These are phyloP conservation scores for Xanthoconium stramineum DNA, from an alignment of 768 basidiomycete genomes.

Conservation along the genomic window DNA sequence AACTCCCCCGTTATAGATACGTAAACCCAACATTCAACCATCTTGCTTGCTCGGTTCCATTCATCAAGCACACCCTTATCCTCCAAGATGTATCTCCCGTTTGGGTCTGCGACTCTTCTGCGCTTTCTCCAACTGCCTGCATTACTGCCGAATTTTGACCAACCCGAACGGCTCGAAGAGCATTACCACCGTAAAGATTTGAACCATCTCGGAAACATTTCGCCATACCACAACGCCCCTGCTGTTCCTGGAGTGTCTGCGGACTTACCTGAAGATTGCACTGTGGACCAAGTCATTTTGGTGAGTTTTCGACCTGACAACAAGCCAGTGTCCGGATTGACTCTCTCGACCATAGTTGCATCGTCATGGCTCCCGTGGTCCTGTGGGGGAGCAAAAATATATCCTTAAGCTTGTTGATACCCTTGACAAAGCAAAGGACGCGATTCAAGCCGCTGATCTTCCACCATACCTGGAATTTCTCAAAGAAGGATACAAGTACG, in stretches of 20 bases:
- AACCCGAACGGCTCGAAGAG: not conserved
- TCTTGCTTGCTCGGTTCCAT: not conserved
- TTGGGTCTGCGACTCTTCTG: slow-evolving; percentile 1
- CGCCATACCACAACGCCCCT: slow-evolving; percentile 36
- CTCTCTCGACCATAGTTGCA: slow-evolving; percentile 31
- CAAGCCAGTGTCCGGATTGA: not conserved
- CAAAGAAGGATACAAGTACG: slow-evolving; percentile 33
- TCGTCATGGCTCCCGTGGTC: slow-evolving; percentile 41
- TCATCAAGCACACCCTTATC: not conserved
- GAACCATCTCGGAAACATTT: slow-evolving; percentile 32
- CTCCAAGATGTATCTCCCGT: slow-evolving; percentile 17
- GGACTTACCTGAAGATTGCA: slow-evolving; percentile 37
- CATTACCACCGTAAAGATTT: not conserved
- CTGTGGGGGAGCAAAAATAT: slow-evolving; percentile 24
- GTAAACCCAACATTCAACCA: no score
- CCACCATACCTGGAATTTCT: slow-evolving; percentile 36
- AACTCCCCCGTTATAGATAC: no score
- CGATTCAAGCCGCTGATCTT: slow-evolving; percentile 28
- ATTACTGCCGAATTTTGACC: not conserved
- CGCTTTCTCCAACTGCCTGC: slow-evolving; percentile 15
- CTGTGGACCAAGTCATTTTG: slow-evolving; percentile 38
- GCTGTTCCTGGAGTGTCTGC: slow-evolving; percentile 23
- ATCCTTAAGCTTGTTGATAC: slow-evolving; percentile 33
- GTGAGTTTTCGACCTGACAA: slow-evolving; percentile 19
- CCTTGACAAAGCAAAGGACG: slow-evolving; percentile 22